Conservation (phyloP, 2,329 filamentous ascomycete species). For the Intubia oerlemansii region DNA sequence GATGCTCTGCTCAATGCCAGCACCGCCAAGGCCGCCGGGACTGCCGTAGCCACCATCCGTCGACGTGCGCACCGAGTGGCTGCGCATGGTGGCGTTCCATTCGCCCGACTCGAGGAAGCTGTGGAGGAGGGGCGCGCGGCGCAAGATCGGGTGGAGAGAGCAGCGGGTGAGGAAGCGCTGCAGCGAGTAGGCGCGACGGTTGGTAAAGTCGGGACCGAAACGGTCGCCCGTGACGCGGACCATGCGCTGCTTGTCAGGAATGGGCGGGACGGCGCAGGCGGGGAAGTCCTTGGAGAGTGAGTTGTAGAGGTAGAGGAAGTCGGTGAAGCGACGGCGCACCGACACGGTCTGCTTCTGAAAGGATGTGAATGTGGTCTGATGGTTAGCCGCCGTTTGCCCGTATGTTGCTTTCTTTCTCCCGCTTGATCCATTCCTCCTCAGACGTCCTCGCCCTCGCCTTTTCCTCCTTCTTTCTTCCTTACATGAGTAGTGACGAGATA, state of each 20-base stretch:
- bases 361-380: constrained; percentile 75
- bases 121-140: constrained; percentile 62
- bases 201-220: constrained; percentile 83
- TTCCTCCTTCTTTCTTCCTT: no score
- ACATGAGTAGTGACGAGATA: constrained; percentile 87
- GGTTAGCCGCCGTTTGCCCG: no score
- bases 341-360: constrained; percentile 66
- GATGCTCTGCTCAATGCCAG: constrained; percentile 20
- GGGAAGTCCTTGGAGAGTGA: constrained; percentile 72
- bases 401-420: no score
- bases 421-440: no score
- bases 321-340: constrained; percentile 83
- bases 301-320: constrained; percentile 94
- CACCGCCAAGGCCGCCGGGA: constrained; percentile 15
- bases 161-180: constrained; percentile 78
- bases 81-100: constrained; percentile 92
- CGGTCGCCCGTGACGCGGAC: constrained; percentile 93
- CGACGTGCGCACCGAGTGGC: constrained; percentile 40
- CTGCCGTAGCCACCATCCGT: constrained; percentile 22
- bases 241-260: constrained; percentile 98
- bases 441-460: background rate
- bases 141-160: constrained; percentile 71
- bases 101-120: constrained; percentile 82
- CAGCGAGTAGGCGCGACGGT: constrained; percentile 69
- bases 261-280: constrained; percentile 75